These are phyloP conservation scores for Trichoderma parareesei DNA, from an alignment of 495 filamentous ascomycete species.

Conservation along the genomic window DNA sequence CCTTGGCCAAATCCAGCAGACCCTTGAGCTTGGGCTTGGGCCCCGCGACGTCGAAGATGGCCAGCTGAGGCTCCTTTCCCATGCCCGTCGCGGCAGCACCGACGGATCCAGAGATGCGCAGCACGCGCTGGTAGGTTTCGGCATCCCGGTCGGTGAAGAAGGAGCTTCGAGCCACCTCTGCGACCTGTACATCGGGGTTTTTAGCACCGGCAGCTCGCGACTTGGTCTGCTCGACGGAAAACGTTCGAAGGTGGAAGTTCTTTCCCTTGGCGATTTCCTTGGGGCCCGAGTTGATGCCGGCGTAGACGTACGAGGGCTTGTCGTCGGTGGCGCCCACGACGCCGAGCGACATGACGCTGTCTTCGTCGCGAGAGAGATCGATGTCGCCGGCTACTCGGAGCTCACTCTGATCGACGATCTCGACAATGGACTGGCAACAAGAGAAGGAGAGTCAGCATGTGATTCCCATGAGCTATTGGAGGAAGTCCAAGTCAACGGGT, in stretches of 20 bases:
- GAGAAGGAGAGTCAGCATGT: constrained; percentile 18
- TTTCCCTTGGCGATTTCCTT: constrained; percentile 61
- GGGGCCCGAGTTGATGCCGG: constrained; percentile 80
- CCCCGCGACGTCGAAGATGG: constrained; percentile 57
- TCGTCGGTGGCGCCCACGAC: constrained; percentile 46
- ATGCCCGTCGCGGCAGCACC: constrained; percentile 70
- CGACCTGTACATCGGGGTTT: constrained; percentile 35
- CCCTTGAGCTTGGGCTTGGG: constrained; percentile 52
- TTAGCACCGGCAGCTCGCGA: constrained; percentile 29
- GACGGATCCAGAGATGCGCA: constrained; percentile 63
- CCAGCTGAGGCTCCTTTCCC: constrained; percentile 63
- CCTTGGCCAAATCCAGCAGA: constrained; percentile 56
- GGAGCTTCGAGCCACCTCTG: constrained; percentile 47
- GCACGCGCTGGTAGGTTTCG: constrained; percentile 71
- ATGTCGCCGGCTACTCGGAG: constrained; percentile 62
- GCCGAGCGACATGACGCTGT: constrained; percentile 80
- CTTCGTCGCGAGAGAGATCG: constrained; percentile 78
- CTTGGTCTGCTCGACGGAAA: constrained; percentile 49
- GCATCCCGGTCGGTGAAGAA: constrained; percentile 55
- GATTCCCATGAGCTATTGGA: constrained; percentile 13
- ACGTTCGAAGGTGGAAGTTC: constrained; percentile 85
- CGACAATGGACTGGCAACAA: constrained; percentile 53
- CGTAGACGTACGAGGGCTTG: constrained; percentile 54
- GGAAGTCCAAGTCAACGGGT: neutral
- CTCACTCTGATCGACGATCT: constrained; percentile 51